A percentile compares a stretch with the other conserved stretches of the same genome.
Conservation (phyloP, 192 early-diverging fungal genomes). For the Diversispora eburnea region DNA sequence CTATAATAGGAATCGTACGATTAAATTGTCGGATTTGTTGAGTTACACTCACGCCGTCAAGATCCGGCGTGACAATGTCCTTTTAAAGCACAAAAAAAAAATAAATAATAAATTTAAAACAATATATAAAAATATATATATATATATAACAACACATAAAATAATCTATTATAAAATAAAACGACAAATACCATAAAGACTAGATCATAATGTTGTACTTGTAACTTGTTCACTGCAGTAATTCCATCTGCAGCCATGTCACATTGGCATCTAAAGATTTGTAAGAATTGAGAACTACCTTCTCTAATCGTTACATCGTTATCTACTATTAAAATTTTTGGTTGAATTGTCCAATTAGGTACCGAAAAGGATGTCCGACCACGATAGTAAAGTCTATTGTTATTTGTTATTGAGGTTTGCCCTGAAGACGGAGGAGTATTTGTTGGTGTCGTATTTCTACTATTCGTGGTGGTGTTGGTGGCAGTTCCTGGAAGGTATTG, state of each 20-base stretch:
- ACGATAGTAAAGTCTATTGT: constrained; percentile 1
- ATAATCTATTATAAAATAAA: neutral
- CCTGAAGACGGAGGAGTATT: neutral
- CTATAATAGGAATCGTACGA: constrained; percentile 62
- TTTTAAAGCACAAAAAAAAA: constrained; percentile 12
- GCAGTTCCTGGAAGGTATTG: neutral
- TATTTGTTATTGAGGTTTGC: too few relatives aligned
- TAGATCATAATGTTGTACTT: constrained; percentile 62
- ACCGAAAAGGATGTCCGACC: constrained; percentile 7
- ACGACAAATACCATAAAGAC: constrained; percentile 57
- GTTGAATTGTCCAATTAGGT: constrained; percentile 45
- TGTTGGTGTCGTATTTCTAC: neutral
- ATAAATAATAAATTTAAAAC: neutral
- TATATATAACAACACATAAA: neutral
- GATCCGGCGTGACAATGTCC: constrained; percentile 71
- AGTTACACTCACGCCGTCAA: constrained; percentile 66
- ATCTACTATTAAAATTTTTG: constrained; percentile 62
- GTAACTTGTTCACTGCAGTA: constrained; percentile 59
- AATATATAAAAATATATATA: too few relatives aligned
- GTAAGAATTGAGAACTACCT: constrained; percentile 46
- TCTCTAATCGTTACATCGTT: constrained; percentile 57
- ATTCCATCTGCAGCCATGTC: constrained; percentile 67
- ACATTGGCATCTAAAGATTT: constrained; percentile 61
- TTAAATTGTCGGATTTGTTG: constrained; percentile 68
- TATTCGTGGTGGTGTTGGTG: neutral